Base-by-base conservation (phyloP, 495 filamentous ascomycete species). In the Aspergillus saccharolyticus region DNA sequence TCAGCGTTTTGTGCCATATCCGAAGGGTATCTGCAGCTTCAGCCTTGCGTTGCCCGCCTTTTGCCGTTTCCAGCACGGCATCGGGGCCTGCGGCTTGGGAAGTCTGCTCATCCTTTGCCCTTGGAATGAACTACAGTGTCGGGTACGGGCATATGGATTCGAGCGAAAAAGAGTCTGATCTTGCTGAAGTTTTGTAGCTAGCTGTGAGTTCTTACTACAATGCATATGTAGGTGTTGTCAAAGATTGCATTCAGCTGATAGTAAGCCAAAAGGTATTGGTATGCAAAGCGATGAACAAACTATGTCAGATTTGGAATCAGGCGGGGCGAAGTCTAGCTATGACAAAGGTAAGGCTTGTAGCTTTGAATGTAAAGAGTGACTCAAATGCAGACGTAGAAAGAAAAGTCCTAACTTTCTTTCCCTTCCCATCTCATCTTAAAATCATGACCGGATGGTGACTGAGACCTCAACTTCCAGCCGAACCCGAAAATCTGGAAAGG, bases 21-120 rank as follows among this genome's bases (percentile, higher is more conserved):
- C 15, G 33, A 39, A 39, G 47, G 47, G 22, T 17, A 16, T 50
- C 47, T 50, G 47, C 47, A 50, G 47, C 24, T 50, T 28, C 47
- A 50, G 22, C 47, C 47, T 50, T 50, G 47, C 47, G 22, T 24
- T 30, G 47, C 30, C 33, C 33, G 33, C 7, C 33, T 39, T 39
- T 3, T 5, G 33, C 33, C 33, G 33, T 39, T 39, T 12, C 33
- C 4, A 39, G 33, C 4, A 39, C 7, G 5, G 33, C 33, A 39
- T 39, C 33, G 33, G 2, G 33, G 33, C 14, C 14, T 12, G 33
- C 14, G 7, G 33, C 2, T 2, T 39, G 10, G 33, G 33, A 39
- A 9, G 33, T 12, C 12, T 39, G 33, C 9, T 12, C 14, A 39
- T 39, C 7, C 25, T 9, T 39, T 39, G 33, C 33, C 18, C 15